phyloP scores from a whole-genome alignment of 129 eudicot species.

The Pittosporum tobira region DNA sequence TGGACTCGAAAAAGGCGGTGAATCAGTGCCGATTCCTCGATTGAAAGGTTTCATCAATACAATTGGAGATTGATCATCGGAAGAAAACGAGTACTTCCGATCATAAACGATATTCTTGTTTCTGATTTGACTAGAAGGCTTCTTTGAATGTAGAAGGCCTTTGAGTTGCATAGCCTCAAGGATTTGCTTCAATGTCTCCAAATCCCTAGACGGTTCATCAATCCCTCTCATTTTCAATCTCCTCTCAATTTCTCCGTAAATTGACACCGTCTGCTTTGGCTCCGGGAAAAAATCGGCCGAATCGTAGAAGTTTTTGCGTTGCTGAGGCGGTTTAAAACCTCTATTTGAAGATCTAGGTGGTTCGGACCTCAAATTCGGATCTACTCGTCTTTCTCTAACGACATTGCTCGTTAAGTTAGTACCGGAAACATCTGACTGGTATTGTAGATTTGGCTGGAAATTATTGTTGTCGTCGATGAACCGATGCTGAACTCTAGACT shows the following conservation, averaged over 20 bases:
- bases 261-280: slow-evolving; percentile 34
- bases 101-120: slow-evolving; percentile 46
- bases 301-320: slow-evolving; percentile 40
- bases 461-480: slow-evolving; percentile 26
- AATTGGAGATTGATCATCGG: slow-evolving; percentile 44
- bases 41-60: slow-evolving; percentile 48
- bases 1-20: slow-evolving; percentile 46
- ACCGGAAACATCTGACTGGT: background rate
- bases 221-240: slow-evolving; percentile 58
- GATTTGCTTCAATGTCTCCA: slow-evolving; percentile 72
- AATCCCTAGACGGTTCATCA: slow-evolving; percentile 56
- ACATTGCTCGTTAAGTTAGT: slow-evolving; percentile 14
- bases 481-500: slow-evolving; percentile 63
- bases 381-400: slow-evolving; percentile 11
- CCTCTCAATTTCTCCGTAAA: slow-evolving; percentile 59
- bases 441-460: slow-evolving; percentile 25
- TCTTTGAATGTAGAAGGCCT: slow-evolving; percentile 67
- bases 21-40: too few species aligned
- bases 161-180: slow-evolving; percentile 86
- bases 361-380: slow-evolving; percentile 31
- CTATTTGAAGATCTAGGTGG: slow-evolving; percentile 12
- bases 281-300: slow-evolving; percentile 60
- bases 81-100: slow-evolving; percentile 16
- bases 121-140: slow-evolving; percentile 15
- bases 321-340: slow-evolving; percentile 36